Base-by-base conservation (phyloP, 805 yeast species). In the Spathaspora girioi region DNA sequence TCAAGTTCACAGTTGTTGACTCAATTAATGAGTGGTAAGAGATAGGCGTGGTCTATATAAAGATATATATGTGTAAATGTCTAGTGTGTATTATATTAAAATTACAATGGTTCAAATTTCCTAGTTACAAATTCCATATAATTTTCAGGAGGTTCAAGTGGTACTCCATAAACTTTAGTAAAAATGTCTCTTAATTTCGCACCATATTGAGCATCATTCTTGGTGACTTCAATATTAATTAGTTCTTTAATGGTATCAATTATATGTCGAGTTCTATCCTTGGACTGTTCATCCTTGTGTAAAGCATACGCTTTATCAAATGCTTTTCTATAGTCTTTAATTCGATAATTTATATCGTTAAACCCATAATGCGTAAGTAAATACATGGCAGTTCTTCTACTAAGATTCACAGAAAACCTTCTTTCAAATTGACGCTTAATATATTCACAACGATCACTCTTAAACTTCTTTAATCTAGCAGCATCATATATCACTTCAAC, bases 11-110 rank as follows among this genome's bases (percentile, higher is more conserved):
- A 90, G 63, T 77, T 91, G 61, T 77, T 91, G 59, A 89, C 83
- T 52, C 97, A 90, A 67, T 75, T 91, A 63, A 85, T 91, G 84
- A 85, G 86, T 59, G 96, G 96, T 27, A 88, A 86, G 64, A 81
- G 73, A 59, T 73, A 59, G 57, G 17, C 18, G 17, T 43, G 27
- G n/a, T n/a, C n/a, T n/a, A n/a, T n/a, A n/a, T 43, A 12, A 12
- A 43, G 17, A n/a, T n/a, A 4, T 27, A 9, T 10, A 14, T 43
- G 2, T 32, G 5, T 35, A 18, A 6, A 15, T 43, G 19, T 26
- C 10, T 14, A 43, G 46, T 43, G 18, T 43, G n/a, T 43, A 27
- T 23, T 17, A 40, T 31, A 31, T 14, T 10, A n/a, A 35, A 35
- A 10, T 11, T 42, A 42, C 44, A 42, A 42, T 18, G 44, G 44